These are phyloP conservation scores for Aspergillus bombycis DNA, from an alignment of 2,329 filamentous ascomycete genomes.

Conservation along the genomic window DNA sequence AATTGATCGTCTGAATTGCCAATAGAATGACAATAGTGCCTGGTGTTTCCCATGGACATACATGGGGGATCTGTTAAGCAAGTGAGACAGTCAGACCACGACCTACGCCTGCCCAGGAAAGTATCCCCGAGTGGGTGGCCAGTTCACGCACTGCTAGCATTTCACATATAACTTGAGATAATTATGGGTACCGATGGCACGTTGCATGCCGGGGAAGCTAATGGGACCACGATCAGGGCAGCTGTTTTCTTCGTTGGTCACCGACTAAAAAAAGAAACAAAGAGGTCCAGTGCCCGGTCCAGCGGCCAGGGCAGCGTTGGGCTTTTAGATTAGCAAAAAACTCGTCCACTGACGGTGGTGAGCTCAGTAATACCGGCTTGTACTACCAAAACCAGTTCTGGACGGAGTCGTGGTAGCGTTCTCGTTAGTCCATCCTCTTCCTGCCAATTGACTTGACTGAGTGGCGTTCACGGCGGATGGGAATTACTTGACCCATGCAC, in stretches of 20 bases:
- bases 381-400: background rate
- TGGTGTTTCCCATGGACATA: background rate
- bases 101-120: background rate
- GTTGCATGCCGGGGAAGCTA: background rate
- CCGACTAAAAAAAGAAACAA: background rate
- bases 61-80: background rate
- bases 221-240: slow-evolving; percentile 1
- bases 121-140: background rate
- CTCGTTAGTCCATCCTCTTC: background rate
- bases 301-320: background rate
- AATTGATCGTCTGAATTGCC: background rate
- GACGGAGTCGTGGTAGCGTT: background rate
- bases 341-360: background rate
- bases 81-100: slow-evolving; percentile 1
- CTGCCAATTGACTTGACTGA: background rate
- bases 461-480: background rate
- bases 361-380: background rate
- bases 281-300: background rate
- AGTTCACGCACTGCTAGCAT: background rate
- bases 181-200: background rate
- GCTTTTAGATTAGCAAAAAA: background rate
- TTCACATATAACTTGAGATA: background rate
- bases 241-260: background rate
- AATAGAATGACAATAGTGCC: background rate
- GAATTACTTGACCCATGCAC: background rate